Conservation (phyloP, 306 rosid genomes). For the Quercus alba region DNA sequence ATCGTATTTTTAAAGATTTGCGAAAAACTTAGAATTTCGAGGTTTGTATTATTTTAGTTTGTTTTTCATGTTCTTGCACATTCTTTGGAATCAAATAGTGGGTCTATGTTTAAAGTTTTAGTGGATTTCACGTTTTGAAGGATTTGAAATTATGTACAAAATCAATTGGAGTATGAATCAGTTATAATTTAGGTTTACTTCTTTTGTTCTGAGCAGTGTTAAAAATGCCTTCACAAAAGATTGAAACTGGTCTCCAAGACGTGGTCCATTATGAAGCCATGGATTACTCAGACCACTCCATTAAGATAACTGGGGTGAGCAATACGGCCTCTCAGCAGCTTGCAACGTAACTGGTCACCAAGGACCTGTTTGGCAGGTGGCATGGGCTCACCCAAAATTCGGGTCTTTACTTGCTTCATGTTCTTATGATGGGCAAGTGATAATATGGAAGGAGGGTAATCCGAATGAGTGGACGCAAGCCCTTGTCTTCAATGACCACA, state of each 20-base stretch:
- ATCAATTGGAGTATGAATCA: background rate
- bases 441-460: conserved; percentile 84
- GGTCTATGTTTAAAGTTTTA: background rate
- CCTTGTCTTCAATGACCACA: conserved; percentile 68
- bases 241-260: conserved; percentile 82
- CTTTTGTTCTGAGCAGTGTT: background rate
- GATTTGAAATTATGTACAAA: background rate
- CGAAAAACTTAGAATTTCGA: background rate
- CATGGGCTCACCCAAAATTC: conserved; percentile 84
- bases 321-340: conserved; percentile 68
- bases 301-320: conserved; percentile 81
- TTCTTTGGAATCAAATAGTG: background rate
- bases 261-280: conserved; percentile 68
- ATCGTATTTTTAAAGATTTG: background rate
- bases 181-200: background rate
- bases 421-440: conserved; percentile 70
- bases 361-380: conserved; percentile 86
- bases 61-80: background rate
- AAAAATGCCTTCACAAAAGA: conserved; percentile 68
- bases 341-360: conserved; percentile 67
- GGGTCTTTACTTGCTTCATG: conserved; percentile 76
- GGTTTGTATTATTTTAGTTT: background rate
- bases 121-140: background rate
- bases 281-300: conserved; percentile 82
- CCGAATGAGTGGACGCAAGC: conserved; percentile 82